phyloP scores from a whole-genome alignment of 345 rosid genomes.

The Iberis pinnata region DNA sequence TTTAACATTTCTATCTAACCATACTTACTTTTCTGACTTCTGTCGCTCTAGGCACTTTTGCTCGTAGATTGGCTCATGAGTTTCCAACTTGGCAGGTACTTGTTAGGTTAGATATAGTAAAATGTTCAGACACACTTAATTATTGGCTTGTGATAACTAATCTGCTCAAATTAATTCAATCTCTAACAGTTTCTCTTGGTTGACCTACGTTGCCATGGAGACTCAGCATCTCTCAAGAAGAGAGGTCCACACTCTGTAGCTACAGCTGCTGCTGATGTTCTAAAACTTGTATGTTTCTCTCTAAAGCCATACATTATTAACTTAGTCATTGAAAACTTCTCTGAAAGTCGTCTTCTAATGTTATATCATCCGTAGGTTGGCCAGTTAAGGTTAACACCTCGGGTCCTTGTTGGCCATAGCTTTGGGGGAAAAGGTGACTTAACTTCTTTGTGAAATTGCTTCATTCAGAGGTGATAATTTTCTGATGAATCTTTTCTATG shows the following conservation, averaged over 20 bases:
- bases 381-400: slow-evolving; percentile 73
- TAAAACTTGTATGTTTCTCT: slow-evolving; percentile 54
- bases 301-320: neutral
- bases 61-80: slow-evolving; percentile 69
- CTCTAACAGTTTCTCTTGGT: slow-evolving; percentile 71
- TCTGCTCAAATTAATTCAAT: neutral
- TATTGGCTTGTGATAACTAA: slow-evolving; percentile 7
- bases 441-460: neutral
- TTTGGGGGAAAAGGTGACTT: slow-evolving; percentile 93
- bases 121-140: neutral
- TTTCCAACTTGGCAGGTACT: slow-evolving; percentile 93
- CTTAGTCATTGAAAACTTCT: neutral
- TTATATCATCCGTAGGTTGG: slow-evolving; percentile 42
- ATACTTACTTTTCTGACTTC: neutral
- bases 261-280: slow-evolving; percentile 78
- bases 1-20: neutral
- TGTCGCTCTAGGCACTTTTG: slow-evolving; percentile 60
- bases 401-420: slow-evolving; percentile 89
- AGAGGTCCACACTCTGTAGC: slow-evolving; percentile 72
- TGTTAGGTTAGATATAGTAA: too few species aligned
- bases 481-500: slow-evolving; percentile 24
- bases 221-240: slow-evolving; percentile 67
- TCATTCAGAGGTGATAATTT: slow-evolving; percentile 11
- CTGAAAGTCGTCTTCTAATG: neutral
- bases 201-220: slow-evolving; percentile 95